These are phyloP conservation scores for Sarcodon sp. DNA, from an alignment of 768 basidiomycete genomes.

Conservation along the genomic window DNA sequence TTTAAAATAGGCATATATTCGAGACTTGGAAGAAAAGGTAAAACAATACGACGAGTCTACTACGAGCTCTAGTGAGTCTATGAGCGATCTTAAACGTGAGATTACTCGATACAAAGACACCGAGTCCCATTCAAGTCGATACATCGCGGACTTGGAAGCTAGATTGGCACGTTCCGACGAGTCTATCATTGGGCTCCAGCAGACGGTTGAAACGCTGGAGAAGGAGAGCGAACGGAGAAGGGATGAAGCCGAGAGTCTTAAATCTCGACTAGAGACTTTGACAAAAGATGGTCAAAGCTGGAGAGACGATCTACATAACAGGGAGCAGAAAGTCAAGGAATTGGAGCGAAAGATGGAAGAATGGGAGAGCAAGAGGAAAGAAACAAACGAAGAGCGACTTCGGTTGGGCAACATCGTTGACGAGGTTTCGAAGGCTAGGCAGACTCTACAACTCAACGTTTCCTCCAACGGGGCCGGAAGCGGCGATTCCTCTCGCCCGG, in stretches of 20 bases:
- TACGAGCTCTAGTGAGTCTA: constrained; percentile 60
- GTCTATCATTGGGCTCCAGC: constrained; percentile 55
- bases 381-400: constrained; percentile 50
- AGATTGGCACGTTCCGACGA: constrained; percentile 72
- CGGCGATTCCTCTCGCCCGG: constrained; percentile 15
- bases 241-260: constrained; percentile 57
- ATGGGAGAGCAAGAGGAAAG: constrained; percentile 62
- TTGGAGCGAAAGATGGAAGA: constrained; percentile 71
- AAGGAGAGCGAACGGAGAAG: constrained; percentile 61
- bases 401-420: constrained; percentile 57
- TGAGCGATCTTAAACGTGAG: constrained; percentile 78
- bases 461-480: constrained; percentile 12
- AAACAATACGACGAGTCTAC: constrained; percentile 75
- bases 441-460: constrained; percentile 30
- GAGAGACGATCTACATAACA: constrained; percentile 72
- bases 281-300: constrained; percentile 69
- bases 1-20: constrained; percentile 73
- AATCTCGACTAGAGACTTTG: constrained; percentile 56
- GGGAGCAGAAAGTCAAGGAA: constrained; percentile 63
- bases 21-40: constrained; percentile 87
- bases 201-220: constrained; percentile 67
- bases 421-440: constrained; percentile 60
- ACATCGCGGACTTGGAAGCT: constrained; percentile 79
- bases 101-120: constrained; percentile 64
- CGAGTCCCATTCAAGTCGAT: constrained; percentile 59